Conservation (phyloP, 768 basidiomycete genomes). For the Mycena galericulata region DNA sequence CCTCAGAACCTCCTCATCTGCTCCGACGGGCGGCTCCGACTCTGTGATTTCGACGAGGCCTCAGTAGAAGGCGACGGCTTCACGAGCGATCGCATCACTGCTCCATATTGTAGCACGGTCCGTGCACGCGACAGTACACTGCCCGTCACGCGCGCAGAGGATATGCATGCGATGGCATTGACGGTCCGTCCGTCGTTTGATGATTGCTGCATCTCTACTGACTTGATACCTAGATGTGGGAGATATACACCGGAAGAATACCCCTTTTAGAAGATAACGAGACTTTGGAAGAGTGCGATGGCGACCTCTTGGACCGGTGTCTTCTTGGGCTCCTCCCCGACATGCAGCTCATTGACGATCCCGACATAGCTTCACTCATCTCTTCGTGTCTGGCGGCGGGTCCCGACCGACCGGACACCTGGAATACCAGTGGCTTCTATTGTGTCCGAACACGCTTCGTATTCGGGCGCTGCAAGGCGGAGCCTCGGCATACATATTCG, state of each 20-base stretch:
- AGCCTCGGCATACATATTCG: neutral
- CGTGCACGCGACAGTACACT: neutral
- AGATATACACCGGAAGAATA: neutral
- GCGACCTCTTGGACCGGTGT: neutral
- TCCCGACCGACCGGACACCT: neutral
- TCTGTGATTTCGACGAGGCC: slow-evolving; percentile 14
- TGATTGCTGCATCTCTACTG: rapidly evolving
- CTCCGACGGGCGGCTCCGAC: neutral
- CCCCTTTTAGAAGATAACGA: neutral
- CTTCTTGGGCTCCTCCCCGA: neutral
- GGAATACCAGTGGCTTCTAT: neutral
- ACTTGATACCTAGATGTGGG: neutral
- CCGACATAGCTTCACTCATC: neutral
- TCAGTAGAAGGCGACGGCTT: slow-evolving; percentile 15
- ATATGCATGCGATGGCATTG: slow-evolving; percentile 1
- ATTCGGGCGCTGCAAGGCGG: neutral
- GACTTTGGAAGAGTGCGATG: neutral
- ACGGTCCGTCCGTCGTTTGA: neutral
- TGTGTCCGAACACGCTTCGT: neutral
- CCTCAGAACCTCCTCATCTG: slow-evolving; percentile 11
- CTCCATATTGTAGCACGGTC: slow-evolving; percentile 3
- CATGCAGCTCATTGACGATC: slow-evolving; percentile 8
- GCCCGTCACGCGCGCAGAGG: slow-evolving; percentile 12
- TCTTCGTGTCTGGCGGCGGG: neutral
- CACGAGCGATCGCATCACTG: neutral